phyloP scores from a whole-genome alignment of 2,329 filamentous ascomycete genomes.

The Trichoderma brevicompactum region DNA sequence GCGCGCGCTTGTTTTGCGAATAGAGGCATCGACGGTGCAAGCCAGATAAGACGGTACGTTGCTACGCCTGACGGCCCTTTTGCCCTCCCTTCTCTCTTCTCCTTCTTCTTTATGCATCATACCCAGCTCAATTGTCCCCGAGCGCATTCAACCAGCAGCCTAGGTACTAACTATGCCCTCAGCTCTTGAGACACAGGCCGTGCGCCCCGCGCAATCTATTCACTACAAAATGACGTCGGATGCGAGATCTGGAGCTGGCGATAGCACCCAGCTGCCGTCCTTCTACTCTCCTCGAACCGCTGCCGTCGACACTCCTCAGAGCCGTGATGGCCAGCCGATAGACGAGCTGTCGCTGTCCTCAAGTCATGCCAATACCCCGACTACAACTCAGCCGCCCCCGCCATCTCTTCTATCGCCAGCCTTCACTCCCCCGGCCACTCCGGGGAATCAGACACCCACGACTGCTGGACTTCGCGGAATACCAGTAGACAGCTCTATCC shows the following conservation, averaged over 20 bases:
- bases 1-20: constrained; percentile 27
- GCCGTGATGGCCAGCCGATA: constrained; percentile 36
- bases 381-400: constrained; percentile 45
- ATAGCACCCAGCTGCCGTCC: constrained; percentile 48
- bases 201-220: constrained; percentile 14
- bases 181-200: constrained; percentile 20
- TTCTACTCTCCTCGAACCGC: constrained; percentile 52
- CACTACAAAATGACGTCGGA: constrained; percentile 19
- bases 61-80: not conserved
- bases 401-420: constrained; percentile 83
- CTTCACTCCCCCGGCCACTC: constrained; percentile 74
- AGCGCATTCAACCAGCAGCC: not conserved
- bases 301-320: constrained; percentile 34
- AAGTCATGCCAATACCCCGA: constrained; percentile 30
- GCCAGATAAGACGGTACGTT: constrained; percentile 22
- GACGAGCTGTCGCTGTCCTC: constrained; percentile 46
- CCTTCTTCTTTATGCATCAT: too few species aligned
- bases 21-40: not conserved
- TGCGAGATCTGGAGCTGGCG: constrained; percentile 24
- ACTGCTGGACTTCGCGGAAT: constrained; percentile 54
- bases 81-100: not conserved
- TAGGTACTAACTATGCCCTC: constrained; percentile 26
- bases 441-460: constrained; percentile 60
- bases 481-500: constrained; percentile 63
- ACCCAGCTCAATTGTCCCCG: not conserved